Evolutionary conservation across 2,329 filamentous ascomycete genomes (phyloP).

Genomic region (Hypomyces rosellus): DNA sequence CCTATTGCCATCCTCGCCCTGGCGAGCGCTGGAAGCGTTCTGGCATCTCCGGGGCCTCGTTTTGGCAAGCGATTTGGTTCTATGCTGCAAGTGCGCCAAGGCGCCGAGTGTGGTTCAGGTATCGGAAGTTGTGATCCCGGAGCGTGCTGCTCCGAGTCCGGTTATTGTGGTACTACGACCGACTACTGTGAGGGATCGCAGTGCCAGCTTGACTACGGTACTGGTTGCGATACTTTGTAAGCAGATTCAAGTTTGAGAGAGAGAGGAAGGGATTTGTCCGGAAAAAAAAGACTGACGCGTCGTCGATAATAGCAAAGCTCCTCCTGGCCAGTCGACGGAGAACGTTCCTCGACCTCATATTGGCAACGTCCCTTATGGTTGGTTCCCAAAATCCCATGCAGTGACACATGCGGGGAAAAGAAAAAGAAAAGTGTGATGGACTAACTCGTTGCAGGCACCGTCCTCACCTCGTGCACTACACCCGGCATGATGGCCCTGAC

Average conservation of each 20-base stretch:
- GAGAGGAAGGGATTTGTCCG: background rate
- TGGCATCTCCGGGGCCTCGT: background rate
- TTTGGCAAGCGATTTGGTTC: background rate
- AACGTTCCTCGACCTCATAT: constrained; percentile 23
- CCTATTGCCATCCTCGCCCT: background rate
- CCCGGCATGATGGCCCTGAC: constrained; percentile 37
- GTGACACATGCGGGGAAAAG: too few species aligned
- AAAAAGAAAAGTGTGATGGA: background rate
- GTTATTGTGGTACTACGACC: constrained; percentile 30
- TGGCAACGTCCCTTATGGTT: constrained; percentile 34
- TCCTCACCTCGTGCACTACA: constrained; percentile 30
- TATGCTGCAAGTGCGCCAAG: background rate
- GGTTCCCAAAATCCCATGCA: constrained; percentile 7
- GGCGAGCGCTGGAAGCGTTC: background rate
- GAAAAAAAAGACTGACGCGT: background rate
- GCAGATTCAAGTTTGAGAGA: constrained; percentile 10
- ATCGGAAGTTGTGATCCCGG: constrained; percentile 28
- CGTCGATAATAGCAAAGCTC: constrained; percentile 21
- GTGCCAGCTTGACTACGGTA: constrained; percentile 34
- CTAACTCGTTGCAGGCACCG: constrained; percentile 19
- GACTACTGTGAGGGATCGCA: constrained; percentile 32
- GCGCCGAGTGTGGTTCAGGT: constrained; percentile 25
- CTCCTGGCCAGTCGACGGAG: constrained; percentile 26
- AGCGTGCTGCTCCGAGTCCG: constrained; percentile 31
- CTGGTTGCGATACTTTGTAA: constrained; percentile 37